Conservation (phyloP, 805 yeast genomes). For the Schizosaccharomyces octosporus region DNA sequence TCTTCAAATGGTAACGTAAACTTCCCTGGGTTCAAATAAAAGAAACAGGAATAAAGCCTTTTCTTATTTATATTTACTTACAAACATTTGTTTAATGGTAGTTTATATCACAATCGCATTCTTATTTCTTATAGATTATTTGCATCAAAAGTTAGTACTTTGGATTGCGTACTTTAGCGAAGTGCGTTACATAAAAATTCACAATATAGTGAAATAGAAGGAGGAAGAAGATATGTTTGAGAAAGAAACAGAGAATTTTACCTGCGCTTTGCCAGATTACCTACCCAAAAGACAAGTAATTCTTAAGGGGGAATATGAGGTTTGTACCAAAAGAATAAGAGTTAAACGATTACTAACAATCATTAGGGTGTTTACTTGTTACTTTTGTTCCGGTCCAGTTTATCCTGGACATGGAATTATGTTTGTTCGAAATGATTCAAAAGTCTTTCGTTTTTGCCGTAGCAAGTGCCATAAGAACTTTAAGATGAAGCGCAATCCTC, state of each 20-base stretch:
- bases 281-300: not conserved
- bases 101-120: no score
- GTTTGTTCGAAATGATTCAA: conserved; percentile 95
- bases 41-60: no score
- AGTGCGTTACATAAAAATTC: no score
- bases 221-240: not conserved
- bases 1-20: no score
- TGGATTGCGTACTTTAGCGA: no score
- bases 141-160: no score
- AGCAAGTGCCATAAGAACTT: conserved; percentile 93
- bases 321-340: not conserved
- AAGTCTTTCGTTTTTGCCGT: conserved; percentile 90
- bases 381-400: conserved; percentile 91
- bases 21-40: no score
- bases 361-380: conserved; percentile 60
- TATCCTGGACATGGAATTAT: conserved; percentile 53
- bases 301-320: conserved; percentile 2
- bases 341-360: not conserved
- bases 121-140: no score
- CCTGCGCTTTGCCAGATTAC: not conserved
- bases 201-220: no score
- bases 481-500: conserved; percentile 94
- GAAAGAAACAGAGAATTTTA: not conserved
- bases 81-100: no score
- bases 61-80: no score